phyloP scores from a whole-genome alignment of 441 rosid species.

The Populus trichocarpa region DNA sequence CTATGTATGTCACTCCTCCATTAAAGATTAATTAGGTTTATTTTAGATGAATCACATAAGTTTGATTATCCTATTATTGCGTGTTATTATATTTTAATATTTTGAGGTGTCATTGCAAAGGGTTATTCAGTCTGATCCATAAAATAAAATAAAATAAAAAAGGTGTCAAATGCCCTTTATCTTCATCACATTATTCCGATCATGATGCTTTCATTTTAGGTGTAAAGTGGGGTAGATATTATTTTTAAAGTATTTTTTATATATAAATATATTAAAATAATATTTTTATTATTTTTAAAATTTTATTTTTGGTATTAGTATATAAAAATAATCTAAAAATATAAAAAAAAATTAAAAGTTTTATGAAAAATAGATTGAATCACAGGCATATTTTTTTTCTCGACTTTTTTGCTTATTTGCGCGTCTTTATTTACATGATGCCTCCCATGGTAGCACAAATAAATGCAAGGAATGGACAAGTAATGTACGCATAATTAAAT shows the following conservation, averaged over 20 bases:
- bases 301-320: no score
- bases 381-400: no score
- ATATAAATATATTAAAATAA: no score
- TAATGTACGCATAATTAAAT: neutral
- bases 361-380: slow-evolving; percentile 7
- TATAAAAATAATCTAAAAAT: no score
- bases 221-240: no score
- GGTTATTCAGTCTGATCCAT: no score
- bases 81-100: neutral
- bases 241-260: no score
- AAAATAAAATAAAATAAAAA: no score
- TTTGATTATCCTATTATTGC: neutral
- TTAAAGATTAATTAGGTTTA: neutral
- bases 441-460: neutral
- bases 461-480: neutral
- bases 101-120: neutral
- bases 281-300: no score
- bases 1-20: neutral
- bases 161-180: no score
- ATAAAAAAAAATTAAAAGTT: no score
- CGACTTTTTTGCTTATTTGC: slow-evolving; percentile 2
- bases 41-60: neutral
- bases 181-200: neutral
- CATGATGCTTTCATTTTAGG: neutral
- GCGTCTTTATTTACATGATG: slow-evolving; percentile 26